Percentiles rank a stretch among this genome's conserved stretches.
phyloP scores from a whole-genome alignment of 805 yeast species.

The Saccharomyces eubayanus region DNA sequence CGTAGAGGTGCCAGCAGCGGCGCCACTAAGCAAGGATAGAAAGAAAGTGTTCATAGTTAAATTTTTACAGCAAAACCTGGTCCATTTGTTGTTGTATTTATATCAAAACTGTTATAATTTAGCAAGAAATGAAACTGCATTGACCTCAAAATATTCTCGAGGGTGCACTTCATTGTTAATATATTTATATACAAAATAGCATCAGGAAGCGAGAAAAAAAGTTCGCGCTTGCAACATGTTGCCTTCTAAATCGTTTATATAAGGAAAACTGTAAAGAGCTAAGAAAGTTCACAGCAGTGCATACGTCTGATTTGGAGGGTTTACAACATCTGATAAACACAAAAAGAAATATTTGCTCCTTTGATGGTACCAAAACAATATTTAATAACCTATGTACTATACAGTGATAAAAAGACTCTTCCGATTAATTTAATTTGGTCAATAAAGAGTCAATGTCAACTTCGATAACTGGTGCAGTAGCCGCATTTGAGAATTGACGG shows the following conservation, averaged over 20 bases:
- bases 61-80: background rate
- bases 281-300: background rate
- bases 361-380: background rate
- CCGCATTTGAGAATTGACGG: conserved; percentile 45
- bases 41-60: background rate
- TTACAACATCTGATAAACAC: background rate
- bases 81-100: background rate
- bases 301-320: background rate
- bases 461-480: conserved; percentile 58
- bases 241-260: background rate
- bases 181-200: background rate
- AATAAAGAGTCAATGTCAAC: conserved; percentile 66
- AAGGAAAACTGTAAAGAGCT: background rate
- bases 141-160: background rate
- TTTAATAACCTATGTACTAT: background rate
- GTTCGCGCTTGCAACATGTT: background rate
- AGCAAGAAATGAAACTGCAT: background rate
- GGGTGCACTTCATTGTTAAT: background rate
- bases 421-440: conserved; percentile 48
- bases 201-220: background rate
- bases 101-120: background rate
- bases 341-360: background rate
- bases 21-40: conserved; percentile 55
- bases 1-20: conserved; percentile 92
- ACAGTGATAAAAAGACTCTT: background rate